Evolutionary conservation across 2,329 filamentous ascomycete species (phyloP).

Genomic region (Rhinocladiella mackenziei): DNA sequence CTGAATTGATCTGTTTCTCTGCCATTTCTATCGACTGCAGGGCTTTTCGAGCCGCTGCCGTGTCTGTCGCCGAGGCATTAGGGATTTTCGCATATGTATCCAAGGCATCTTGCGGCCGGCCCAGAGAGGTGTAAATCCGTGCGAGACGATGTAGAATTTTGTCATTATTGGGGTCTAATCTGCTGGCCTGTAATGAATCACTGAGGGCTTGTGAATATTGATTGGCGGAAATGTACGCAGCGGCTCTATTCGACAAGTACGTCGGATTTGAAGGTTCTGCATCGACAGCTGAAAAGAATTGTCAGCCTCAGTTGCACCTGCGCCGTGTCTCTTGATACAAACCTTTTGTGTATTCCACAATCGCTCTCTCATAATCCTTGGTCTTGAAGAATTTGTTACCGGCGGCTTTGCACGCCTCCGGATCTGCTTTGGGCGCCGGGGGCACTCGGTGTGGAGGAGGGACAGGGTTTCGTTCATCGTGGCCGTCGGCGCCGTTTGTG

Average conservation of each 20-base stretch:
- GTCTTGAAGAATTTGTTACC: constrained; percentile 98
- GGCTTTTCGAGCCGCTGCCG: constrained; percentile 65
- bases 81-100: constrained; percentile 72
- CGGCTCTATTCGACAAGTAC: constrained; percentile 91
- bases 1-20: constrained; percentile 68
- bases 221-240: constrained; percentile 84
- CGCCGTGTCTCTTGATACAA: constrained; percentile 25
- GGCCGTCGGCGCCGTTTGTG: constrained; percentile 32
- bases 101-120: constrained; percentile 80
- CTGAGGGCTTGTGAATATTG: constrained; percentile 76
- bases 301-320: constrained; percentile 20
- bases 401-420: constrained; percentile 84
- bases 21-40: constrained; percentile 74
- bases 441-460: constrained; percentile 47
- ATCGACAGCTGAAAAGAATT: constrained; percentile 65
- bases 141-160: constrained; percentile 87
- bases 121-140: constrained; percentile 82
- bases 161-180: constrained; percentile 77
- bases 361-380: constrained; percentile 79
- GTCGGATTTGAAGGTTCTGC: constrained; percentile 80
- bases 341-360: constrained; percentile 95
- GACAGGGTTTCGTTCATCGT: constrained; percentile 41
- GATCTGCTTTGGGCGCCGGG: constrained; percentile 60
- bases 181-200: constrained; percentile 76
- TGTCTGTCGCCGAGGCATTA: constrained; percentile 78